Base-by-base conservation (phyloP, 768 basidiomycete genomes). In the Xerocomellus amylosporus region DNA sequence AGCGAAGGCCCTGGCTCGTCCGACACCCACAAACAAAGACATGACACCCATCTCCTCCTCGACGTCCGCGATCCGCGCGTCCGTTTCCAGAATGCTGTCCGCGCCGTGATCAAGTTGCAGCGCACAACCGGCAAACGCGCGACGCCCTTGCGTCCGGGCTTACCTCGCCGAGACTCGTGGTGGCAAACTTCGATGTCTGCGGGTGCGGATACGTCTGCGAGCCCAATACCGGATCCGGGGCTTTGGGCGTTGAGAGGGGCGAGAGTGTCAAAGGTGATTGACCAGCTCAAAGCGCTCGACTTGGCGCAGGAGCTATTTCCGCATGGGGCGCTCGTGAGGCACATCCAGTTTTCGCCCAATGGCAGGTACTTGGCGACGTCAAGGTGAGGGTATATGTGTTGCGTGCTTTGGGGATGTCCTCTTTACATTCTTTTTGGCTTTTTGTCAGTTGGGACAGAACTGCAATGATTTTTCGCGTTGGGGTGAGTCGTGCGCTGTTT, bases 331-430 rank as follows among this genome's bases (percentile, higher is more conserved):
- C 73, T 81, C 26, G 81, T 82, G 34, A 63, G 80, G n/a, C 79
- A 82, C 48, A 54, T 83, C 33, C 76, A 82, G 57, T 82, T 82
- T 67, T 82, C 81, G 17, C 81, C 80, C 5, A 76, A 78, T 49
- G 81, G 80, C n/a, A 75, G 72, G 59, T 80, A 74, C 52, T 60
- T 82, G 49, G 80, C 81, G 15, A 82, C 82, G 4, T 75, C 81
- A n/a, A 80, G 80, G 72, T 79, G 49, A 69, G 68, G 33, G 14
- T 13, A 7, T 39, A 17, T 12, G 7, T 2, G 20, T 40, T 10
- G 20, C 22, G n/a, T 15, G 19, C 15, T 28, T 33, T 33, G 28
- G 19, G 15, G 24, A 15, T 22, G 42, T 15, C 15, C 15, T 1
- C 24, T 49, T 58, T 15, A 60, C 22, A 15, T n/a, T 12, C 1